phyloP scores from a whole-genome alignment of 2,329 filamentous ascomycete species.

The Pseudocercospora ulei region DNA sequence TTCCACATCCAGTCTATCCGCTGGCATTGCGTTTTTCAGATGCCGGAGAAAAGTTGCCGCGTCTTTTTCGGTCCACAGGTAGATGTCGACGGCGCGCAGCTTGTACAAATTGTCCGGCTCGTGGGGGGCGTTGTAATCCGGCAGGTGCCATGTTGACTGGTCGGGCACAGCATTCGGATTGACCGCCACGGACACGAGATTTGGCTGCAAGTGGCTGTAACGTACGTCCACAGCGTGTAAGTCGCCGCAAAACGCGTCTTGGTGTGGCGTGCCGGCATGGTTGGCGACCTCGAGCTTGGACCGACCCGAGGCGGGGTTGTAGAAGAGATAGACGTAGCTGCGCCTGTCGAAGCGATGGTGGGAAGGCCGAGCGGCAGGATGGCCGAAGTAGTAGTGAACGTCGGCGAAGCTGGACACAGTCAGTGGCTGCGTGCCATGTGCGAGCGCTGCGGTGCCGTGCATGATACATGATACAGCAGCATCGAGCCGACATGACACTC shows the following conservation, averaged over 20 bases:
- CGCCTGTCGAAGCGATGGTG: constrained; percentile 73
- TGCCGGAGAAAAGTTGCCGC: constrained; percentile 61
- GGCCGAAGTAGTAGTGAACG: constrained; percentile 66
- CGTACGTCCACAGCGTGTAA: constrained; percentile 49
- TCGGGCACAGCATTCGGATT: constrained; percentile 43
- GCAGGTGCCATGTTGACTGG: constrained; percentile 59
- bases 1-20: constrained; percentile 51
- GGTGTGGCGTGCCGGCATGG: constrained; percentile 60
- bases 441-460: too few relatives aligned
- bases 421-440: background rate
- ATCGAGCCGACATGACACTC: constrained; percentile 25
- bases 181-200: constrained; percentile 57
- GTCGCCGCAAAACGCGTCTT: constrained; percentile 68
- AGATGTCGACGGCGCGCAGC: constrained; percentile 64
- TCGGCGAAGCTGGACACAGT: constrained; percentile 57
- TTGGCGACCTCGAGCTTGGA: constrained; percentile 70
- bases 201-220: constrained; percentile 67
- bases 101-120: constrained; percentile 71
- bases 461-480: too few relatives aligned
- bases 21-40: constrained; percentile 55
- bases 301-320: constrained; percentile 57
- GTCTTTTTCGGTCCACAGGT: constrained; percentile 68
- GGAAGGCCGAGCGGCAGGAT: constrained; percentile 56
- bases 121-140: constrained; percentile 60
- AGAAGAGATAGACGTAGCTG: constrained; percentile 71